phyloP scores from a whole-genome alignment of 2,329 filamentous ascomycete genomes.

The Plenodomus tracheiphilus region DNA sequence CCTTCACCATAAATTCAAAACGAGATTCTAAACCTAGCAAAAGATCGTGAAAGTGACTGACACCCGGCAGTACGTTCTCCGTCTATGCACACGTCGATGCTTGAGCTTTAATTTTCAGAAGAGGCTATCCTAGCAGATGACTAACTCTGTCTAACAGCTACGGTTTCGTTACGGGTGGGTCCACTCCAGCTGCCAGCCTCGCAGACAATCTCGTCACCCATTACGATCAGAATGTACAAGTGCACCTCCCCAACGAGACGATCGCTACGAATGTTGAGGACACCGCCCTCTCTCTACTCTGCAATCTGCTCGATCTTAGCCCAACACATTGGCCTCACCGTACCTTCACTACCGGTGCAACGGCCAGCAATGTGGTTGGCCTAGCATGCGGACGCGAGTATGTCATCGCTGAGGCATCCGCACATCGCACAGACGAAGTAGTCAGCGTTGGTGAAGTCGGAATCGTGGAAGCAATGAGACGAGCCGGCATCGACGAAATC shows the following conservation, averaged over 20 bases:
- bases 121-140: no score
- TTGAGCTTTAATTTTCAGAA: no score
- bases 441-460: conserved; percentile 68
- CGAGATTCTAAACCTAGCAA: no score
- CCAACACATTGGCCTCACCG: conserved; percentile 66
- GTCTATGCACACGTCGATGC: no score
- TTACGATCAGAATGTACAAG: conserved; percentile 81
- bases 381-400: conserved; percentile 73
- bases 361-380: conserved; percentile 67
- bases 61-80: neutral
- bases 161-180: conserved; percentile 85
- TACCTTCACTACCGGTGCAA: conserved; percentile 78
- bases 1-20: no score
- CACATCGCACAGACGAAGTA: conserved; percentile 32
- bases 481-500: conserved; percentile 67
- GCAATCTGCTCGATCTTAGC: conserved; percentile 66
- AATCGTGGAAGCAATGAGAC: conserved; percentile 66
- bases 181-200: conserved; percentile 75
- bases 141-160: conserved; percentile 50
- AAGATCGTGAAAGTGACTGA: no score
- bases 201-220: conserved; percentile 83
- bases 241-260: conserved; percentile 77
- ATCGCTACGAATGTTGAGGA: conserved; percentile 78
- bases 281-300: conserved; percentile 69
- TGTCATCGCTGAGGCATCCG: conserved; percentile 55